Conservation (phyloP, 2,329 filamentous ascomycete species). For the Calonectria naviculata region DNA sequence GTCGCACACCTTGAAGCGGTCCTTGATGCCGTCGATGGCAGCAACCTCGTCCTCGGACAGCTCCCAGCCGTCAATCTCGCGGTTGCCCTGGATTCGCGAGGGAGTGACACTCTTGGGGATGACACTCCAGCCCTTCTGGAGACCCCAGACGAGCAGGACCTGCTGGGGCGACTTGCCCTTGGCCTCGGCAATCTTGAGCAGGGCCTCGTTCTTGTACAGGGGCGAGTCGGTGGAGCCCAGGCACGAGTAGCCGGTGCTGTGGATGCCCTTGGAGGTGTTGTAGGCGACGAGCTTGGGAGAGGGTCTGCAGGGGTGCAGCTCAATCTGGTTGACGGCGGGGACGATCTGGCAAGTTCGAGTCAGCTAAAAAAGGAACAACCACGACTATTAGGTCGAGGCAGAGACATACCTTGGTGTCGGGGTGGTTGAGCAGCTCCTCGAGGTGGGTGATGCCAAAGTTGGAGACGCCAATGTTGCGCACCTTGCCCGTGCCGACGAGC, state of each 20-base stretch:
- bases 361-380: not conserved
- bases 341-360: constrained; percentile 52
- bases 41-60: constrained; percentile 79
- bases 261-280: constrained; percentile 78
- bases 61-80: constrained; percentile 78
- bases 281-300: constrained; percentile 83
- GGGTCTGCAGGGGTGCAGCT: constrained; percentile 84
- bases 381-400: not conserved
- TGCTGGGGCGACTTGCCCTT: constrained; percentile 80
- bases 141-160: constrained; percentile 82
- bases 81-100: constrained; percentile 80
- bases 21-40: constrained; percentile 73
- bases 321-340: constrained; percentile 83
- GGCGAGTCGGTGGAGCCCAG: constrained; percentile 78
- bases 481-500: constrained; percentile 75
- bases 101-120: constrained; percentile 87
- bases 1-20: constrained; percentile 85
- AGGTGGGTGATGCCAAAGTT: constrained; percentile 88
- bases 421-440: constrained; percentile 78
- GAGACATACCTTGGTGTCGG: constrained; percentile 65
- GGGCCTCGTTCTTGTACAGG: constrained; percentile 73
- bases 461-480: constrained; percentile 85
- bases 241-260: constrained; percentile 80
- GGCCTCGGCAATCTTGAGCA: constrained; percentile 70
- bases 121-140: constrained; percentile 84